A percentile compares a stretch with the other conserved stretches of the same genome.
phyloP scores from a whole-genome alignment of 2,329 filamentous ascomycete genomes.

The Blastomyces percursus region DNA sequence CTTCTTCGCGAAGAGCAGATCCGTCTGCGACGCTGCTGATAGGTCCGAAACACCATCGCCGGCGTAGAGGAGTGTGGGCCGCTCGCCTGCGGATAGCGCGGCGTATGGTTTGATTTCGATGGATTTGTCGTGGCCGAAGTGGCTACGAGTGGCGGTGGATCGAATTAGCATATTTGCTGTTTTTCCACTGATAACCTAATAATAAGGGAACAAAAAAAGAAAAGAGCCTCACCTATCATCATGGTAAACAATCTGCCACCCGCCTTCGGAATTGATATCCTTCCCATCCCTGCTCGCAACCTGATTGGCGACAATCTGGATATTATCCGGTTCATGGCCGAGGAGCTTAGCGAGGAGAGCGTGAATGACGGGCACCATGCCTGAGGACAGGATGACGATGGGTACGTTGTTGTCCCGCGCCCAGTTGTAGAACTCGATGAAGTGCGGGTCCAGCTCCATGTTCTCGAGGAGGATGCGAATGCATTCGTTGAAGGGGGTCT shows the following conservation, averaged over 20 bases:
- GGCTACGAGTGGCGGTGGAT: conserved; percentile 35
- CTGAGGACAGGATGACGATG: conserved; percentile 80
- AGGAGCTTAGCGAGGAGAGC: conserved; percentile 70
- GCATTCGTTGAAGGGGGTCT: conserved; percentile 69
- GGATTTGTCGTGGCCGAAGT: conserved; percentile 95
- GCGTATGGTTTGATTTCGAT: conserved; percentile 77
- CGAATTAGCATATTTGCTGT: background rate
- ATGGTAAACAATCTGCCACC: conserved; percentile 81
- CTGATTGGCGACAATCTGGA: conserved; percentile 86
- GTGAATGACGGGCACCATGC: conserved; percentile 86
- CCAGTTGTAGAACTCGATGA: conserved; percentile 82
- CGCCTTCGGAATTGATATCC: conserved; percentile 64
- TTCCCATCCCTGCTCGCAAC: conserved; percentile 57
- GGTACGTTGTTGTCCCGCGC: conserved; percentile 71
- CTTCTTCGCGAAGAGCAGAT: conserved; percentile 86
- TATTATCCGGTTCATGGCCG: conserved; percentile 63
- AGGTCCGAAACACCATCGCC: conserved; percentile 91
- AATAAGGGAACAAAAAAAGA: background rate
- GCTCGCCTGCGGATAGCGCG: conserved; percentile 51
- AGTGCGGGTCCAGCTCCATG: conserved; percentile 80
- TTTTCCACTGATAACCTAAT: too few species aligned
- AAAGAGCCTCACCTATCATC: conserved; percentile 57
- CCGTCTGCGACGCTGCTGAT: conserved; percentile 83
- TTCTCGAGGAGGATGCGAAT: conserved; percentile 66
- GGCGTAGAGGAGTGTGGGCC: conserved; percentile 84